These are phyloP conservation scores for Microbotryomycetes sp. DNA, from an alignment of 1,284 basidiomycete species.

Conservation along the genomic window DNA sequence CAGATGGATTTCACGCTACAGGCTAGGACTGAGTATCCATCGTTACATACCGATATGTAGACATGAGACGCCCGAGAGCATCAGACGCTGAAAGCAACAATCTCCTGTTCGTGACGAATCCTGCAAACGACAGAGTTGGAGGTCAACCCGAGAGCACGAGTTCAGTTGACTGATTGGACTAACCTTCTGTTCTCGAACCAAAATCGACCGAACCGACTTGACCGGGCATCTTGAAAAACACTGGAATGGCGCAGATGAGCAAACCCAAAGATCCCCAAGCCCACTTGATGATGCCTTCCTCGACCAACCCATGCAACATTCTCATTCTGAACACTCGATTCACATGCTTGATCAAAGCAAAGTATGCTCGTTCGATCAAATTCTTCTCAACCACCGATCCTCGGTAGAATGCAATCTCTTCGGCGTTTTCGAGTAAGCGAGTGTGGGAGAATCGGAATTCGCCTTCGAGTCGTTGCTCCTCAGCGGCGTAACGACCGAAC, in stretches of 20 bases:
- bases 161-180: constrained; percentile 23
- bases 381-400: constrained; percentile 90
- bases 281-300: constrained; percentile 91
- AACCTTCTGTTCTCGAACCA: constrained; percentile 78
- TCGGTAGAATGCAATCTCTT: constrained; percentile 89
- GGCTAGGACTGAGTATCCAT: background rate
- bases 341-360: constrained; percentile 79
- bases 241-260: constrained; percentile 85
- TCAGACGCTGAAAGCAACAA: constrained; percentile 63
- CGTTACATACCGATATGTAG: constrained; percentile 65
- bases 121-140: background rate
- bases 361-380: constrained; percentile 85
- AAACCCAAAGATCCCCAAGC: constrained; percentile 74
- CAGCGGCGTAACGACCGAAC: constrained; percentile 82
- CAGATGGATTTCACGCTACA: background rate
- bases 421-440: constrained; percentile 83
- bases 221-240: constrained; percentile 83
- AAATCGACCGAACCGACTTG: constrained; percentile 54
- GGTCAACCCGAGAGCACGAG: background rate
- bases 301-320: constrained; percentile 85
- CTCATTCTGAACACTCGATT: constrained; percentile 71
- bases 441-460: constrained; percentile 76
- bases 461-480: constrained; percentile 74
- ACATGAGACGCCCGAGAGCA: constrained; percentile 67
- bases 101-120: constrained; percentile 75